Base-by-base conservation (phyloP, 2,329 filamentous ascomycete species). In the Pyrenophora teres region DNA sequence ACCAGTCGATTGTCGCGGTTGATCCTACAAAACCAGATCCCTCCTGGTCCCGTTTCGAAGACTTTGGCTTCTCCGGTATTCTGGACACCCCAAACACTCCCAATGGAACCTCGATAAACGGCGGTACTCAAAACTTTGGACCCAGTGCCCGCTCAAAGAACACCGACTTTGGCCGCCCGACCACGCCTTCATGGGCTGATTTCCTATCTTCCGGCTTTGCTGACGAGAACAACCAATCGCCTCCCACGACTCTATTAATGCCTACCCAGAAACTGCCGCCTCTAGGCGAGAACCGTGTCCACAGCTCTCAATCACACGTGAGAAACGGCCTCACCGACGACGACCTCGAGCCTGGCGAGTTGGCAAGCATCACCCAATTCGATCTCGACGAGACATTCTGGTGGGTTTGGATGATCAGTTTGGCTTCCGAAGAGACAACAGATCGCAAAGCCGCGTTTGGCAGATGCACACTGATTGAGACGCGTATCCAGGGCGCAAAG, bases 351-450 rank as follows among this genome's bases (percentile, higher is more conserved):
- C 94, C 93, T 0, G 94, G 92, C 44, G 94, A 99, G 79, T 81
- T 99, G 50, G 94, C 94, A 25, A 97, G 92, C 70, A 96, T 99
- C 68, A 89, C 84, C 19, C 83, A 83, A 32, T 84, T 97, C 50
- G 87, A 94, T 57, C 80, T 99, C 4, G 94, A 99, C 64, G 93
- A 97, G 71, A 88, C 92, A 1, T 99, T 99, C 74, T 99, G 94
- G 94, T 97, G 94, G 93, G 94, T 97, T 3, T 99, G 94, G 94
- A 97, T 99, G 82, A 95, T 86, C 63, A 97, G 93, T 80, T 78
- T 99, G 66, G 92, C 93, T 1, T 89, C 87, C 0, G 94, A 99
- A 67, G 94, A 99, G 76, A 89, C 92, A 0, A 76, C 86, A 0
- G 83, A 87, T 40, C 86, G 94, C 54, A 99, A 99, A 72, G 88